Evolutionary conservation across 2,329 filamentous ascomycete species (phyloP), one percentile per base, ranked within the genome.

Genomic region (Xylaria digitata): DNA sequence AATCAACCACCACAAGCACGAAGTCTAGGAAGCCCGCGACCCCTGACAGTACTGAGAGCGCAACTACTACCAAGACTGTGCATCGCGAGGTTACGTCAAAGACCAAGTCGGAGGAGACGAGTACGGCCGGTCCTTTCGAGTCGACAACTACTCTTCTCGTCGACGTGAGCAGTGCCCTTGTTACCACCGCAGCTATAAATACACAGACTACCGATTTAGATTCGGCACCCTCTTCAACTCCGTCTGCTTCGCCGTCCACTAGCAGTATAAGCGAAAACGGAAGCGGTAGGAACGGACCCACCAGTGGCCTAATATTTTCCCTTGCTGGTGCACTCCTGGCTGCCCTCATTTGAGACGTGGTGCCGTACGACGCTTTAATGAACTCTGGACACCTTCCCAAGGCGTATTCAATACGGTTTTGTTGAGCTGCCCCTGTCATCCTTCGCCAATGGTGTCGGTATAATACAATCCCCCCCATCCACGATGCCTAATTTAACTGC

Each of bases 301-400:
- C 37, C 50, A 55, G 45, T 37, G 15, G 60, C 26, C 46, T 70
- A 15, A 21, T 63, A 8, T 48, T 72, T 40, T 48, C 67, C 26
- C 30, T 67, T 48, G 61, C 54, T 13, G 69, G 61, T 52, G 70
- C 50, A 1, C 9, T 15, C 17, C 32, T 71, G 6, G 69, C 50
- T 32, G 69, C 48, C 9, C 23, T 71, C 17, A 2, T 62, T 49
- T 69, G 50, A 67, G 17, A 19, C 5, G 3, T 13, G 13, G 26
- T 21, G 9, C 23, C 2, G 17, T 34, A 30, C 6, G 55, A 52
- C 23, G 32, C 40, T 32, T 32, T 17, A 6, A 62, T 19, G 30
- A 42, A 3, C 19, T 43, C 15, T 34, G 6, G 26, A 42, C 11
- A 26, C 1, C 23, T 61, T 30, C 1, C 26, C 17, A 15, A n/a